Evolutionary conservation across 805 yeast species (phyloP), one percentile per base, ranked within the genome.

Genomic region (Myxozyma sirexii): DNA sequence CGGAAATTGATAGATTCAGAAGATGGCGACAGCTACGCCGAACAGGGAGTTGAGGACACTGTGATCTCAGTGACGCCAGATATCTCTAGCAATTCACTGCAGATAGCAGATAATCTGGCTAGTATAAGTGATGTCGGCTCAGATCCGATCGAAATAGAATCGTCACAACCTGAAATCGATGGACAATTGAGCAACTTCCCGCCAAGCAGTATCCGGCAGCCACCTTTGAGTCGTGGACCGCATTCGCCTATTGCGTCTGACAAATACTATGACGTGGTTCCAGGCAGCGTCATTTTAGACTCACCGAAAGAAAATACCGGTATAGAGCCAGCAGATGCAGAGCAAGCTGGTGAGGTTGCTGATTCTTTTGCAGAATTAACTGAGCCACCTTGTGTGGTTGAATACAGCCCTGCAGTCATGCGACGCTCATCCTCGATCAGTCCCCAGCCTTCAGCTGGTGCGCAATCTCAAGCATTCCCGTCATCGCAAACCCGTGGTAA

Each of bases 361-460:
- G 19, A 2, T 6, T 27, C 35, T 44, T 19, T 26, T 2, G n/a
- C 33, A 3, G 33, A 44, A 15, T 8, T n/a, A 31, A 23, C 44
- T 13, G 27, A 46, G n/a, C 27, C 53, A 19, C 42, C 52, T 4
- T 44, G 27, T 15, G 37, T 29, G 7, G 31, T 48, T 21, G 48
- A 42, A 37, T 42, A 31, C 38, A 54, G 33, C 38, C 19, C 54
- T 8, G 41, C 58, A 3, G 33, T 54, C n/a, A 50, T 54, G 37
- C 46, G 54, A 8, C 15, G 45, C 4, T 35, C 52, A 27, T 46
- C 54, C 3, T 24, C 48, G 13, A 17, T 47, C 21, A 23, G 13
- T 26, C 23, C 45, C 7, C 21, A 38, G 4, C 15, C 35, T 8
- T 53, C 56, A 8, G 7, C 23, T 13, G 13, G 17, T 8, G 33